Conservation (phyloP, 805 yeast species). For the Candida jianshihensis region DNA sequence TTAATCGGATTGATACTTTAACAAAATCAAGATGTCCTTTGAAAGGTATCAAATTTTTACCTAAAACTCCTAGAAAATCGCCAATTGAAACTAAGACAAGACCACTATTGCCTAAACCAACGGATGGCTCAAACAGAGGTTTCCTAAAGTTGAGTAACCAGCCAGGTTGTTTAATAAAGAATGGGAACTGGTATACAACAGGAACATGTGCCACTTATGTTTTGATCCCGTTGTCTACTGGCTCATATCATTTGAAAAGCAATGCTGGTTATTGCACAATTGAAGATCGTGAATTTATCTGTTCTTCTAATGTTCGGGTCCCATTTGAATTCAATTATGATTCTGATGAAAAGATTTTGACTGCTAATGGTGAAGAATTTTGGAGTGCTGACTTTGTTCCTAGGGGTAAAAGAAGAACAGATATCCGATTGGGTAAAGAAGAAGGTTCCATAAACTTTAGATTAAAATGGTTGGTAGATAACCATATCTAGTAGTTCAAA, state of each 20-base stretch:
- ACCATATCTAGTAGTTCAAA: no score
- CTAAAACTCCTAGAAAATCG: conserved; percentile 16
- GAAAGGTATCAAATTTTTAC: conserved; percentile 62
- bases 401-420: conserved; percentile 37
- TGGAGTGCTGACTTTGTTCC: conserved; percentile 12
- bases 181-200: conserved; percentile 73
- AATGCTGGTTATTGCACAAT: conserved; percentile 72
- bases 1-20: conserved; percentile 54
- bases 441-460: conserved; percentile 31
- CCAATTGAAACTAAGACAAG: conserved; percentile 15
- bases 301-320: conserved; percentile 49
- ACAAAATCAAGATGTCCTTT: conserved; percentile 59
- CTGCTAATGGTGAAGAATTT: conserved; percentile 9
- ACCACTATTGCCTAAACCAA: conserved; percentile 19
- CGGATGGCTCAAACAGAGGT: conserved; percentile 35
- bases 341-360: conserved; percentile 3
- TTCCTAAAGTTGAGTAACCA: conserved; percentile 43
- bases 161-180: conserved; percentile 73
- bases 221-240: conserved; percentile 30
- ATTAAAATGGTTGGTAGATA: conserved; percentile 20
- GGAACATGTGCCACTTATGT: conserved; percentile 85
- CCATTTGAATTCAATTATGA: conserved; percentile 28
- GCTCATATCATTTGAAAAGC: conserved; percentile 53
- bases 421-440: conserved; percentile 36
- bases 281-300: conserved; percentile 16